These are phyloP conservation scores for Candida neerlandica DNA, from an alignment of 1,139 yeast species.

Conservation along the genomic window DNA sequence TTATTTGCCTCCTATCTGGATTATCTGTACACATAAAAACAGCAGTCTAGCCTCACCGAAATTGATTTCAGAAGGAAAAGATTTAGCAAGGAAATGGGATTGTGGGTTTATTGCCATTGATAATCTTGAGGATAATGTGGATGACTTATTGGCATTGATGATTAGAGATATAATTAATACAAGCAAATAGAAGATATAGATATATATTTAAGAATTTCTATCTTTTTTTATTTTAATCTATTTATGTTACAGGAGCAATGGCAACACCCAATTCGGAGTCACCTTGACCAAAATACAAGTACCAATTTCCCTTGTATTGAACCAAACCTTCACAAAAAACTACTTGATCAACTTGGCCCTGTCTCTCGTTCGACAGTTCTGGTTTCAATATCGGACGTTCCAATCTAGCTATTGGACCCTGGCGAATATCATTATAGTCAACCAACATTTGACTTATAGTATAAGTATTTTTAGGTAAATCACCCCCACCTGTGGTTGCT, in stretches of 20 bases:
- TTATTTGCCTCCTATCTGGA: constrained; percentile 69
- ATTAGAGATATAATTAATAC: constrained; percentile 61
- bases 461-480: constrained; percentile 35
- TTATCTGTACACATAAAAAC: constrained; percentile 62
- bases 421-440: constrained; percentile 39
- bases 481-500: constrained; percentile 41
- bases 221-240: not conserved
- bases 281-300: constrained; percentile 48
- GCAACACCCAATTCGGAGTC: constrained; percentile 50
- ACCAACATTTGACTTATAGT: constrained; percentile 45
- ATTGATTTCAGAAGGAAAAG: constrained; percentile 56
- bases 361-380: constrained; percentile 37
- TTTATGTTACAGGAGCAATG: constrained; percentile 24
- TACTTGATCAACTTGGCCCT: constrained; percentile 47
- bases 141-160: constrained; percentile 56
- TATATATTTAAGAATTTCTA: not conserved
- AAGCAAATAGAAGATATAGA: constrained; percentile 22
- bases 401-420: constrained; percentile 43
- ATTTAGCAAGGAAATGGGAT: constrained; percentile 60
- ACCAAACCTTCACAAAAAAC: constrained; percentile 51
- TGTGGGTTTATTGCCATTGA: constrained; percentile 67
- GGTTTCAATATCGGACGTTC: constrained; percentile 43
- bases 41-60: constrained; percentile 61
- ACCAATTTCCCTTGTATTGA: constrained; percentile 47
- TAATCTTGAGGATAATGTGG: constrained; percentile 49